Conservation (phyloP, 495 filamentous ascomycete genomes). For the Aspergillus affinis region DNA sequence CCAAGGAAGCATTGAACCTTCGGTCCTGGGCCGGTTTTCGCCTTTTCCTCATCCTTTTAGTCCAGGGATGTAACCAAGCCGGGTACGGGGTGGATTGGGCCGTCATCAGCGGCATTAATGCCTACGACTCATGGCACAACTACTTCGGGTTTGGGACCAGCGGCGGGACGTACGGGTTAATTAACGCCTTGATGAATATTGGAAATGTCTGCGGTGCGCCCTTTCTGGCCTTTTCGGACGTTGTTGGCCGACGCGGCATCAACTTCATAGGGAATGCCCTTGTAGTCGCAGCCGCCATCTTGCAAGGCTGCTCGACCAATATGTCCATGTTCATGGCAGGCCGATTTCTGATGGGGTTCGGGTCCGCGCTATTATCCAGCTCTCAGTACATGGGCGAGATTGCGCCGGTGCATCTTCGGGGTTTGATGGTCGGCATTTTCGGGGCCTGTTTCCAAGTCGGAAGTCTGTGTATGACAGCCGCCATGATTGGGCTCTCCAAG, state of each 20-base stretch:
- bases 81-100: conserved; percentile 46
- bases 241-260: conserved; percentile 41
- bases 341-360: conserved; percentile 44
- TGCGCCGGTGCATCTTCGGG: conserved; percentile 42
- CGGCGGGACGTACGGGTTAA: conserved; percentile 32
- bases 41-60: conserved; percentile 37
- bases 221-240: conserved; percentile 37
- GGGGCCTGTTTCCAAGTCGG: conserved; percentile 46
- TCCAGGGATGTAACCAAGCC: conserved; percentile 43
- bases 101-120: conserved; percentile 40
- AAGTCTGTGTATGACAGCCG: conserved; percentile 34
- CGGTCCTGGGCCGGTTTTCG: conserved; percentile 37
- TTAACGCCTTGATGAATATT: conserved; percentile 43
- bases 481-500: conserved; percentile 36
- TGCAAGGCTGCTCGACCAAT: conserved; percentile 37
- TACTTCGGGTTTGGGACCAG: conserved; percentile 31
- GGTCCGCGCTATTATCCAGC: conserved; percentile 37
- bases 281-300: conserved; percentile 37
- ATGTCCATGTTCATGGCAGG: conserved; percentile 40
- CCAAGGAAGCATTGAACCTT: conserved; percentile 29
- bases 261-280: conserved; percentile 41
- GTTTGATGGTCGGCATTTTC: conserved; percentile 44
- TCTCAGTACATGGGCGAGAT: conserved; percentile 48
- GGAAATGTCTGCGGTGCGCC: conserved; percentile 38
- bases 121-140: conserved; percentile 30